Evolutionary conservation across 495 filamentous ascomycete genomes (phyloP).

Genomic region (Tuber calosporum): DNA sequence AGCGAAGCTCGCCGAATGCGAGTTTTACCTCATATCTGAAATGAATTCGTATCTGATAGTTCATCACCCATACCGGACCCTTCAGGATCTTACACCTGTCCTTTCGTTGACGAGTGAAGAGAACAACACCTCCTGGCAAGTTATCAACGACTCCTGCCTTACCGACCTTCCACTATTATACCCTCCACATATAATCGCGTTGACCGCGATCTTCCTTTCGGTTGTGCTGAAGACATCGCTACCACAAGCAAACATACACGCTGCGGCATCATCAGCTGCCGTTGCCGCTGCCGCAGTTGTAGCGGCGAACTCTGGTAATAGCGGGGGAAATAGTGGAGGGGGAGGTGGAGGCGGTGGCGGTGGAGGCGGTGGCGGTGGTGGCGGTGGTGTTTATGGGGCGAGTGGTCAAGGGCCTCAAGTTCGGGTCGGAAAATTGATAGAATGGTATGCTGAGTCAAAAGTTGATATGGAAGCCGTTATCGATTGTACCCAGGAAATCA

Average conservation of each 20-base stretch:
- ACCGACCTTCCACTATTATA: constrained; percentile 86
- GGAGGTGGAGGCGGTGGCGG: no score
- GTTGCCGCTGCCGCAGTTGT: constrained; percentile 45
- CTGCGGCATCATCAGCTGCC: constrained; percentile 44
- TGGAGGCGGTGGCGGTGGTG: constrained; percentile 27
- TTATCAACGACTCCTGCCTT: constrained; percentile 94
- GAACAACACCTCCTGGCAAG: constrained; percentile 64
- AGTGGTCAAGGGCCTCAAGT: constrained; percentile 44
- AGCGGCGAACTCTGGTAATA: constrained; percentile 41
- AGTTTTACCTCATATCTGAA: constrained; percentile 91
- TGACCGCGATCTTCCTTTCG: constrained; percentile 81
- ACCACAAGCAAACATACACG: constrained; percentile 36
- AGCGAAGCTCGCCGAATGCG: constrained; percentile 88
- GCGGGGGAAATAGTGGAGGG: constrained; percentile 33
- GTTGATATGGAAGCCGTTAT: constrained; percentile 88
- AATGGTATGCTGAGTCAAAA: constrained; percentile 86
- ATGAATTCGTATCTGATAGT: constrained; percentile 91
- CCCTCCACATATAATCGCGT: constrained; percentile 80
- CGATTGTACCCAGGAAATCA: constrained; percentile 89
- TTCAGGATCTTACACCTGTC: constrained; percentile 62
- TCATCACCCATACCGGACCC: constrained; percentile 91
- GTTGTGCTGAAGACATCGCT: constrained; percentile 65
- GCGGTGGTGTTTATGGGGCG: constrained; percentile 28
- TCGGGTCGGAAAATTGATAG: constrained; percentile 66
- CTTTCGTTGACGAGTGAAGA: constrained; percentile 73